Evolutionary conservation across 1,284 basidiomycete species (phyloP), one percentile per base, ranked within the genome.

Genomic region (Pascua sp.): DNA sequence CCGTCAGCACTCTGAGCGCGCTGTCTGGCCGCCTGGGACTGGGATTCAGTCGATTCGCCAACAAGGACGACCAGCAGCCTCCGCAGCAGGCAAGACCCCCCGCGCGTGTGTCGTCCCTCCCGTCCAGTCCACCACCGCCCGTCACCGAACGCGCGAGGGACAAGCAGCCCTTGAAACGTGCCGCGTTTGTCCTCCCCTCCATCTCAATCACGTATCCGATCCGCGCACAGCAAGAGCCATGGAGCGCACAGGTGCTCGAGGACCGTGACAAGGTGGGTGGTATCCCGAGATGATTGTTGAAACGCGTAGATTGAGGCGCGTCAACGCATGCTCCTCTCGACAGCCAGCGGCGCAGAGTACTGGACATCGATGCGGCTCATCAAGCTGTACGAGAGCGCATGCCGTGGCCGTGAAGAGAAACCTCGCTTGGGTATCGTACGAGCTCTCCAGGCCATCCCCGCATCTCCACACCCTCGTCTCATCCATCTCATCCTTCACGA

Each of bases 161-260:
- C 55, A 72, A 70, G 51, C 68, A 72, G 65, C 84, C 89, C 8
- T 81, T 93, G 59, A 91, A 89, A 71, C 80, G 89, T 52, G 90
- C 89, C 0, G 89, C 92, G 65, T 93, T 91, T 70, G 88, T 91
- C 62, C 79, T 93, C 3, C 89, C 89, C 0, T 83, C 87, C 67
- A 83, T 92, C 67, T 85, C 84, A 39, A 90, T 86, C 24, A 85
- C 91, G 32, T 95, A 93, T 71, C 90, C 89, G 0, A 93, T 94
- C 70, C 88, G 86, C 41, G 84, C 87, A 2, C 67, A 84, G 15
- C 88, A 87, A 53, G 89, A 90, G 16, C 90, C 90, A 2, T 89
- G 84, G 50, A 88, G 84, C 8, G 84, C 86, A 0, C 82, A 81
- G 8, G 80, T 90, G 53, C 85, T 71, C 15, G 71, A 71, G 39